A percentile compares a stretch with the other conserved stretches of the same genome.
Evolutionary conservation across 2,329 filamentous ascomycete genomes (phyloP).

Genomic region (Fusarium napiforme): DNA sequence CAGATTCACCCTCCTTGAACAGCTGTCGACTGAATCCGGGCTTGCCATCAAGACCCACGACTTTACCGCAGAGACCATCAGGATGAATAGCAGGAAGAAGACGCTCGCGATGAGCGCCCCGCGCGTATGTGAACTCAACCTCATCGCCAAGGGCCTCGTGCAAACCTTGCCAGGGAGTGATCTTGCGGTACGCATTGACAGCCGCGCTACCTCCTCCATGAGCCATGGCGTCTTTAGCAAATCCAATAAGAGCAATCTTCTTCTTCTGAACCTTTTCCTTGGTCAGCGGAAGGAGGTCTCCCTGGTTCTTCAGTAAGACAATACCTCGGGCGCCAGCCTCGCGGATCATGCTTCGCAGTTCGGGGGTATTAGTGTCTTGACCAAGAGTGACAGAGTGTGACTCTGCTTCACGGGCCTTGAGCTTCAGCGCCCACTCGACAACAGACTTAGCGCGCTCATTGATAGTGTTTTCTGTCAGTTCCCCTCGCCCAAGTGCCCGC

Average conservation of each 20-base stretch:
- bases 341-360: constrained; percentile 41
- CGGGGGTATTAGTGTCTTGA: constrained; percentile 34
- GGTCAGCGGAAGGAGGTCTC: constrained; percentile 62
- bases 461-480: constrained; percentile 39
- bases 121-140: constrained; percentile 40
- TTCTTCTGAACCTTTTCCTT: constrained; percentile 37
- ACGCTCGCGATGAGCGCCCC: constrained; percentile 38
- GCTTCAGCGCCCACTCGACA: constrained; percentile 45
- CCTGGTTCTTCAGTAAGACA: constrained; percentile 72
- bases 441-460: constrained; percentile 46
- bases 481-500: constrained; percentile 38
- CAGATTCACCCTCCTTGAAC: constrained; percentile 33
- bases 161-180: constrained; percentile 48
- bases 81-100: constrained; percentile 30
- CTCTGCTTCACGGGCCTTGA: constrained; percentile 35
- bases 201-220: constrained; percentile 48
- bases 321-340: constrained; percentile 59
- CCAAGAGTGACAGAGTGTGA: not conserved
- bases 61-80: constrained; percentile 28
- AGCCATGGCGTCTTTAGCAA: constrained; percentile 46
- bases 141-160: constrained; percentile 34
- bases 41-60: constrained; percentile 44
- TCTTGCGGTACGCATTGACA: constrained; percentile 48
- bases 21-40: constrained; percentile 45
- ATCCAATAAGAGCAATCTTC: constrained; percentile 47